A percentile compares a stretch with the other conserved stretches of the same genome.
These are phyloP conservation scores for Pseudotsuga menziesii DNA, from an alignment of 75 land plant species.

Conservation along the genomic window DNA sequence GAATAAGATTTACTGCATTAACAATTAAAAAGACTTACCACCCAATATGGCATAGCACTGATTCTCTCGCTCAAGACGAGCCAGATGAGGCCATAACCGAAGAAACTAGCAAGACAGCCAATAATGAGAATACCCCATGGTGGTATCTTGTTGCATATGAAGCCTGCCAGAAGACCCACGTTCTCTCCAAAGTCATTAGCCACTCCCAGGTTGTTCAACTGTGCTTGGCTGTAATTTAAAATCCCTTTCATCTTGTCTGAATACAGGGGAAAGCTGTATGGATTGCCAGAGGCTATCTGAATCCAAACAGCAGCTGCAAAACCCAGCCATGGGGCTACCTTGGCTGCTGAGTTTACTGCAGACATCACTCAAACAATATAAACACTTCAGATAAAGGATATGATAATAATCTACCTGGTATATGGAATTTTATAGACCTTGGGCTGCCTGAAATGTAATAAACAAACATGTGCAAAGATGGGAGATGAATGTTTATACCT, in stretches of 20 bases:
- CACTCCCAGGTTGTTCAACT: conserved; percentile 41
- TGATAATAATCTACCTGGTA: too few relatives aligned
- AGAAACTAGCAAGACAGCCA: conserved; percentile 16
- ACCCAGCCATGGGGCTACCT: too few relatives aligned
- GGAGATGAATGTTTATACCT: too few relatives aligned
- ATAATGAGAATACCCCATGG: conserved; percentile 24
- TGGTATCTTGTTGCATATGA: conserved; percentile 27
- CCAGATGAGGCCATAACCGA: conserved; percentile 28
- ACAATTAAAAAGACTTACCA: conserved; percentile 10
- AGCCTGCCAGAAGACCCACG: conserved; percentile 26
- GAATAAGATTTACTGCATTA: too few relatives aligned
- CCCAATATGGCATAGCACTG: conserved; percentile 26
- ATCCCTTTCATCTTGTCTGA: conserved; percentile 30
- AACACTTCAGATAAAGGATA: too few relatives aligned
- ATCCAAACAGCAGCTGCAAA: too few relatives aligned
- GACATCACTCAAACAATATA: too few relatives aligned
- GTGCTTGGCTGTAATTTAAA: conserved; percentile 31
- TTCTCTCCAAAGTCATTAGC: conserved; percentile 41
- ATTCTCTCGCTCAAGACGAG: conserved; percentile 21
- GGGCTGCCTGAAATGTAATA: too few relatives aligned
- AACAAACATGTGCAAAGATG: too few relatives aligned
- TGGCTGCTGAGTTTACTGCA: too few relatives aligned
- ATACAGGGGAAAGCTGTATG: conserved; percentile 13
- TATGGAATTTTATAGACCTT: too few relatives aligned
- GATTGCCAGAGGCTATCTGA: too few relatives aligned